Conservation (phyloP, 2,329 filamentous ascomycete species). For the Helicocarpus griseus region DNA sequence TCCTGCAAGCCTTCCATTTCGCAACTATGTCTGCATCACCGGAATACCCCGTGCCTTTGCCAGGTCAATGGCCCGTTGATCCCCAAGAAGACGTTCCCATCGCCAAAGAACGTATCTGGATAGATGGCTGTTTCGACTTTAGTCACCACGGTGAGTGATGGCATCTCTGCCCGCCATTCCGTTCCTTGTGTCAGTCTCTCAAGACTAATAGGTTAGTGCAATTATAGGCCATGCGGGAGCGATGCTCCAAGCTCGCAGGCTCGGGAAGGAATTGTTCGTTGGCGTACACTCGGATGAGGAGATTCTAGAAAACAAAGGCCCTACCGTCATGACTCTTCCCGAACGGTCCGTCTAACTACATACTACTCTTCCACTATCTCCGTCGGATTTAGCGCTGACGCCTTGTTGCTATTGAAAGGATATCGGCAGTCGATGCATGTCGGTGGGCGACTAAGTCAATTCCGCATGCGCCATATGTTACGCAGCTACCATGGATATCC, state of each 20-base stretch:
- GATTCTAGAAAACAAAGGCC: constrained; percentile 93
- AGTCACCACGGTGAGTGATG: constrained; percentile 71
- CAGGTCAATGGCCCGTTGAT: constrained; percentile 54
- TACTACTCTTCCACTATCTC: neutral
- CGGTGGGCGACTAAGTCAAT: constrained; percentile 85
- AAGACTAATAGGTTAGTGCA: constrained; percentile 8
- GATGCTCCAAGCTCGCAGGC: constrained; percentile 87
- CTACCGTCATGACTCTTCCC: constrained; percentile 87
- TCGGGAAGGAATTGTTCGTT: constrained; percentile 79
- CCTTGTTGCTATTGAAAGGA: constrained; percentile 36
- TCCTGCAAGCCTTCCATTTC: neutral
- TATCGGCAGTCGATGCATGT: constrained; percentile 86
- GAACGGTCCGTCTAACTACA: constrained; percentile 54
- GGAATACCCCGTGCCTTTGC: constrained; percentile 34
- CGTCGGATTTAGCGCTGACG: constrained; percentile 5
- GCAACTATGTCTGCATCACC: neutral
- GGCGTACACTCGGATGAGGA: constrained; percentile 93
- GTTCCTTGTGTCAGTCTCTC: neutral
- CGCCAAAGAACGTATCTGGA: constrained; percentile 73
- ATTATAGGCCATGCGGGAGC: constrained; percentile 79
- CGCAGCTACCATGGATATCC: constrained; percentile 82
- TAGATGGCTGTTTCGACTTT: constrained; percentile 98
- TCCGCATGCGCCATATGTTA: constrained; percentile 86
- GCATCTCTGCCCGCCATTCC: neutral
- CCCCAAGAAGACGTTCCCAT: constrained; percentile 52